Evolutionary conservation across 768 basidiomycete species (phyloP), one percentile per base, ranked within the genome.

Genomic region (Amanita fuliginea): DNA sequence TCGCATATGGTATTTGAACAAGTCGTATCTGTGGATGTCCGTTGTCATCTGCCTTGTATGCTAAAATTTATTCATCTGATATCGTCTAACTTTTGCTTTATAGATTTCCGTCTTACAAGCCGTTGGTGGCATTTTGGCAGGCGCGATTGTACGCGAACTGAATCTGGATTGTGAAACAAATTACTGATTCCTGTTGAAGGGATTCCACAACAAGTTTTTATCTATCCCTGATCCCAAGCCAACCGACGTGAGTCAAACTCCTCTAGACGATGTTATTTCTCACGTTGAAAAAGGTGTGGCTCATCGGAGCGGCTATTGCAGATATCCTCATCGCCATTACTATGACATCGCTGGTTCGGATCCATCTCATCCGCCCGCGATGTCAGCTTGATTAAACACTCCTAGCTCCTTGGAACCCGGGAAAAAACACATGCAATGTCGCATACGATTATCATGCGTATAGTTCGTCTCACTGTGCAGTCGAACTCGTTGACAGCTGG

Each of bases 1-100:
- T 34, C 53, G 55, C 22, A 56, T 56, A 13, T 56, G 51, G 47
- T 32, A 47, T 21, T 39, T 56, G 8, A 54, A 44, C 7, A 47
- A 52, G 28, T 47, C n/a, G 16, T 42, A 42, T n/a, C 18, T 49
- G n/a, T 9, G 30, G 14, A 45, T 53, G n/a, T 54, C 22, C 47
- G 39, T 33, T 24, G n/a, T 49, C 22, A 49, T 49, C 32, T 1
- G 11, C 11, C 19, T 34, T 10, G 46, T 47, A 8, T 3, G 46
- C 34, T 4, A 18, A 16, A 37, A 16, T 19, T 11, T 37, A 1
- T 18, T 10, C n/a, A 6, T 3, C 5, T 14, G 13, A 26, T 32
- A 3, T 13, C 18, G 11, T 33, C 28, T 10, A 6, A 46, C 22
- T 16, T 6, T 8, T 46, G 1, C 32, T 28, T 32, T 13, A 34